Evolutionary conservation across 768 basidiomycete genomes (phyloP), one percentile per base, ranked within the genome.

Genomic region (Paxillus involutus): DNA sequence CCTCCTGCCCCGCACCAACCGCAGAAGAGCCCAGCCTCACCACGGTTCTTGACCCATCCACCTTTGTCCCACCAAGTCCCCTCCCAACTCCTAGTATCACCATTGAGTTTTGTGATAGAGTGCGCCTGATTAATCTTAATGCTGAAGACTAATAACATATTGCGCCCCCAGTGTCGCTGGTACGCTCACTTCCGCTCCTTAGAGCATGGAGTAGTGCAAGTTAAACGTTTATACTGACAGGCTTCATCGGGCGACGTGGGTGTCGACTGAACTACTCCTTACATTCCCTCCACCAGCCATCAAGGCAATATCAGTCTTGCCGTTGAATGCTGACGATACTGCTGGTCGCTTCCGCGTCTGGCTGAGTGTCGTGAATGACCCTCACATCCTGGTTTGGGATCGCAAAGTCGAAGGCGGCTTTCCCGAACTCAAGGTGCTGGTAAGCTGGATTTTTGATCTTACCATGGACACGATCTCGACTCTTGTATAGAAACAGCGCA

Each of bases 61-160:
- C 80, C 0, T 88, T 89, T 64, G 68, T 80, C 10, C 79, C 81
- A 52, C 88, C 86, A 3, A 69, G 66, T 7, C 72, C 77, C 19
- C 64, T 77, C 33, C 69, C 66, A 6, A n/a, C 56, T 10, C 83
- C 89, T 3, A 80, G 80, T 29, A 73, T 96, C n/a, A 80, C 80
- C 7, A 89, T 98, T 58, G 94, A 98, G 69, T 98, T 93, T 66
- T 98, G 94, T 69, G 91, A 95, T 68, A 77, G 92, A 75, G 91
- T 93, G 66, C 65, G 88, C 12, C 14, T 48, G 47, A 47, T 51
- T 51, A 33, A 12, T 50, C 35, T 21, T 33, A 7, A 58, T 19
- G 41, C 30, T n/a, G n/a, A 24, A 44, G 16, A 7, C 53, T 66
- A 6, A 61, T 49, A 35, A 16, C 44, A 42, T 26, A 47, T 33